These are phyloP conservation scores for Myxozyma kluyveri DNA, from an alignment of 805 yeast species.

Conservation along the genomic window DNA sequence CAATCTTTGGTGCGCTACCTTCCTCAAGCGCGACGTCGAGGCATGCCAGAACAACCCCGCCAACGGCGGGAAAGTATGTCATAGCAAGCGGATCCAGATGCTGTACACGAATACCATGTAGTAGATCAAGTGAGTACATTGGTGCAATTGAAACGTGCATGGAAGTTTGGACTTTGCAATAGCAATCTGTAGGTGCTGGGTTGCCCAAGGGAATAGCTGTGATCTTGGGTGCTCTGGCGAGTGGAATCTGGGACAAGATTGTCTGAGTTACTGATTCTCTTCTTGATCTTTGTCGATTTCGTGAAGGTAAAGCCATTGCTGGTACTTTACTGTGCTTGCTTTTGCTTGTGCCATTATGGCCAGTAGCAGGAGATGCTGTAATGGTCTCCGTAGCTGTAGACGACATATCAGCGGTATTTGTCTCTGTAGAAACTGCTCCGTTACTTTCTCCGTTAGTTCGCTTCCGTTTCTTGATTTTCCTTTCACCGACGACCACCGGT, in stretches of 20 bases:
- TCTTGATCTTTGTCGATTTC: slow-evolving; percentile 1
- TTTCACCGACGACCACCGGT: slow-evolving; percentile 3
- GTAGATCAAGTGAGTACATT: slow-evolving; percentile 60
- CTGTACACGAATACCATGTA: slow-evolving; percentile 77
- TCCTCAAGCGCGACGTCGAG: slow-evolving; percentile 54
- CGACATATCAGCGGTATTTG: too few species aligned
- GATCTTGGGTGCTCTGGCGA: not conserved
- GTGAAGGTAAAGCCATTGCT: not conserved
- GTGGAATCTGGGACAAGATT: slow-evolving; percentile 20
- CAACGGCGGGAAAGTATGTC: slow-evolving; percentile 68
- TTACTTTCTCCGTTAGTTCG: too few species aligned
- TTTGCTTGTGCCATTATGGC: not conserved
- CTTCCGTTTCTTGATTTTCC: slow-evolving; percentile 13
- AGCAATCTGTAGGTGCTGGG: slow-evolving; percentile 52
- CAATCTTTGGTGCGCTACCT: slow-evolving; percentile 57
- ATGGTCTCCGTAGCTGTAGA: not conserved
- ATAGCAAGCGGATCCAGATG: slow-evolving; percentile 87
- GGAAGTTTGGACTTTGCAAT: slow-evolving; percentile 56
- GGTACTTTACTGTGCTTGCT: not conserved
- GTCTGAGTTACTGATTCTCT: slow-evolving; percentile 12
- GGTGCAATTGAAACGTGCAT: slow-evolving; percentile 90
- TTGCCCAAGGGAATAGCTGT: slow-evolving; percentile 14
- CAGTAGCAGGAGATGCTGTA: not conserved
- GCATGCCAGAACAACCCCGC: slow-evolving; percentile 84
- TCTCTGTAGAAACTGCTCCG: too few species aligned